Base-by-base conservation (phyloP, 352 stramenopile species). In the Phytophthora nicotianae region DNA sequence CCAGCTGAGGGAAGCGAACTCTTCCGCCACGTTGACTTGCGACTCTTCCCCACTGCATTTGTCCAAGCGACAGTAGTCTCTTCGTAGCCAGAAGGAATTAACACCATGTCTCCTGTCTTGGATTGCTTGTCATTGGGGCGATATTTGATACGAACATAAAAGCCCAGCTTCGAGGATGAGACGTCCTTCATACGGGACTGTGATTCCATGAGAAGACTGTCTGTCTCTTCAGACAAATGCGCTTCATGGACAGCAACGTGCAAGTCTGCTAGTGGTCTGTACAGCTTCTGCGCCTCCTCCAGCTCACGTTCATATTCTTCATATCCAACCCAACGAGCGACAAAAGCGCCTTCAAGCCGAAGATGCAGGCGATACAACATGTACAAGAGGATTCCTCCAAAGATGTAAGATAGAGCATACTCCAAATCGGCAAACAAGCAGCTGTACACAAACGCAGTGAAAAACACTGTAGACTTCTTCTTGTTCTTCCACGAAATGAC, bases 401-500 rank as follows among this genome's bases (percentile, higher is more conserved):
- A 77, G 5, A 93, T 50, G 53, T 93, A 89, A 7, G 82, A 85
- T 7, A 86, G 68, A 13, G 73, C 58, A 41, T 96, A 91, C 65
- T 96, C 87, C 16, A 90, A 70, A 49, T 96, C 65, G 10, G 89
- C 66, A 50, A 83, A 87, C 4, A 94, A 43, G 38, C 87, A 96
- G n/a, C 51, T 58, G 24, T 75, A 73, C 7, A 91, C 65, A 45
- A 96, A 96, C 20, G 72, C 45, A 33, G 61, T 45, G 29, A 96
- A 79, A 49, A 72, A 82, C 6, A 93, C 62, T 7, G 65, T 70
- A 7, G 87, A 96, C 51, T 90, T 93, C 50, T 82, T 86, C 50
- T 81, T 89, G 77, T 93, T 88, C 48, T 93, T 94, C 87, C 87
- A 96, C 17, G 83, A 79, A 53, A 96, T 96, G 14, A 96, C 75